Evolutionary conservation across 768 basidiomycete genomes (phyloP), one percentile per base, ranked within the genome.

Genomic region (Scleroderma bovista): DNA sequence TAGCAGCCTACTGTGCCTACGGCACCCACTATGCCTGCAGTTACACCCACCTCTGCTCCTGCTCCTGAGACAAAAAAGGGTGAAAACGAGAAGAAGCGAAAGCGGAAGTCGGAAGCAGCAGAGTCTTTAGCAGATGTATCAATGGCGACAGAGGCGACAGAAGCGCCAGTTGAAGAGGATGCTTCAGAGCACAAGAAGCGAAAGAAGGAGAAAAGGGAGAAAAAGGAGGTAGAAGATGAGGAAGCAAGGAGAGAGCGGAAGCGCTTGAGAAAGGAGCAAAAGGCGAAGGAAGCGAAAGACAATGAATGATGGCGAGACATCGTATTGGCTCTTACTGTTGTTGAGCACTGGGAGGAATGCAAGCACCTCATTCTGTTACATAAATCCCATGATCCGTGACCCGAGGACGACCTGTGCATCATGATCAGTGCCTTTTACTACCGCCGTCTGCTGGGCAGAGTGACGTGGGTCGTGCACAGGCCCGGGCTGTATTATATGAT

Each of bases 11-110:
- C 75, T 19, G 62, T 72, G 23, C 37, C 64, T 24, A 46, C 62
- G 20, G 52, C 57, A 39, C 44, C 57, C 24, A 31, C 59, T 43
- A 45, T 67, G 46, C 48, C 62, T 55, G 45, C 50, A 37, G 56
- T 60, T 16, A 57, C 54, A 47, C 71, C 70, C 33, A 68, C 69
- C 31, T 54, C 54, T 40, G 71, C 72, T 48, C 50, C 62, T 41
- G 70, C 68, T 24, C 62, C 69, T 15, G 60, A 70, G 17, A 47
- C 48, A 8, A 74, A 72, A 59, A 69, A 72, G 48, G 75, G 76
- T 60, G 75, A 80, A 23, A 84, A 83, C 63, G 88, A 91, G 63
- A 88, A 89, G 72, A 94, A 95, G 64, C 81, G 89, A 47, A 92
- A 91, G 67, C 80, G 87, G 43, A 88, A 87, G 62, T 84, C 83